phyloP scores from a whole-genome alignment of 163 green algal species.

The Chlamydomonas reinhardtii region DNA sequence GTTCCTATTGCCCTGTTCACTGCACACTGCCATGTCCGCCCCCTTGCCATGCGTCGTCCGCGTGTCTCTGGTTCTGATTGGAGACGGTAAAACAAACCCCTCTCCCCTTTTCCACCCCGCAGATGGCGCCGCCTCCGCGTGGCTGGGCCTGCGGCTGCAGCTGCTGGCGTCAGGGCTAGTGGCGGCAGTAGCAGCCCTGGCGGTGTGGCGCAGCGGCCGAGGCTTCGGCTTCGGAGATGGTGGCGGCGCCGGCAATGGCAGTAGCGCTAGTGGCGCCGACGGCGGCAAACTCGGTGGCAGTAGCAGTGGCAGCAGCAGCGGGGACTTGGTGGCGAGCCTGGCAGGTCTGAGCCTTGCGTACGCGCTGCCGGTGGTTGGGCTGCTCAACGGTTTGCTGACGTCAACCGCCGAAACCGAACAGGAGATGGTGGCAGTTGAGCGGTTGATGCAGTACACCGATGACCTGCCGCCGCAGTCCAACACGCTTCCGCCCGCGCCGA shows the following conservation, averaged over 20 bases:
- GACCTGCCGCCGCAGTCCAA: slow-evolving; percentile 9
- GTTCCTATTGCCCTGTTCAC: too few species aligned
- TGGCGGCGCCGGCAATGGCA: neutral
- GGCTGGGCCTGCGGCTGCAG: slow-evolving; percentile 85
- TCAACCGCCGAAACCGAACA: slow-evolving; percentile 82
- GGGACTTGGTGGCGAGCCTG: slow-evolving; percentile 43
- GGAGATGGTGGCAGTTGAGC: slow-evolving; percentile 91
- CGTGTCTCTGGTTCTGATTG: too few species aligned
- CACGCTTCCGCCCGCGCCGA: slow-evolving; percentile 42
- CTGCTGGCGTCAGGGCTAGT: slow-evolving; percentile 72
- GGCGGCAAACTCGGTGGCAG: neutral
- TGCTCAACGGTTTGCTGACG: slow-evolving; percentile 88
- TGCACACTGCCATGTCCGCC: too few species aligned
- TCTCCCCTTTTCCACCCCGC: too few species aligned
- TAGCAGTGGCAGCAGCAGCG: slow-evolving; percentile 2
- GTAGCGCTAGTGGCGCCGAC: neutral
- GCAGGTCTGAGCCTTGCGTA: slow-evolving; percentile 76
- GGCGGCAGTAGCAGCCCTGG: slow-evolving; percentile 59
- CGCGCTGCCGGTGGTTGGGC: slow-evolving; percentile 85
- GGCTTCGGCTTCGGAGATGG: neutral
- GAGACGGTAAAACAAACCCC: too few species aligned
- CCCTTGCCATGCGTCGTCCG: too few species aligned
- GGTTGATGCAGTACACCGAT: slow-evolving; percentile 70
- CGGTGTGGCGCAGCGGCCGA: slow-evolving; percentile 51
- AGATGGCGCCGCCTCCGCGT: slow-evolving; percentile 72